phyloP scores from a whole-genome alignment of 345 rosid genomes.

The Raphanus raphanistrum region DNA sequence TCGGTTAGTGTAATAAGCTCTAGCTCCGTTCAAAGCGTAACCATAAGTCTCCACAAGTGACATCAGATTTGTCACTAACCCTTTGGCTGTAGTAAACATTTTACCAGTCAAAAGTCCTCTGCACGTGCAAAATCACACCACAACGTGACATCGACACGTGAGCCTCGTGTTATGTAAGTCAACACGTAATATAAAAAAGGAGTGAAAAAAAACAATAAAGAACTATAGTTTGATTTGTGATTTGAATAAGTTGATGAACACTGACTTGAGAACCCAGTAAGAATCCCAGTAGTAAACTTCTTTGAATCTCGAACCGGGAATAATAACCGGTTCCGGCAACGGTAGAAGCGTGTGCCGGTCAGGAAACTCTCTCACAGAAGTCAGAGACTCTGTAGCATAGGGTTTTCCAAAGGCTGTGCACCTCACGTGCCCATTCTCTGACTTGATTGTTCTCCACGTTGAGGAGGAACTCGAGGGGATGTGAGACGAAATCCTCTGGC shows the following conservation, averaged over 20 bases:
- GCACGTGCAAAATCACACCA: conserved; percentile 30
- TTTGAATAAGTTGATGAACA: conserved; percentile 9
- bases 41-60: conserved; percentile 67
- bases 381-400: conserved; percentile 60
- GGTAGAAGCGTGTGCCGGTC: conserved; percentile 75
- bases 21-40: conserved; percentile 71
- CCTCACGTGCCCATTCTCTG: conserved; percentile 72
- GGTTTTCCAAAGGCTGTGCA: conserved; percentile 77
- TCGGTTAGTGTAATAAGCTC: conserved; percentile 80
- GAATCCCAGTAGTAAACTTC: conserved; percentile 99
- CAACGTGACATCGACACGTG: not conserved
- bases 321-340: conserved; percentile 59
- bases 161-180: not conserved
- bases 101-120: conserved; percentile 88
- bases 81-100: conserved; percentile 77
- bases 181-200: conserved; percentile 14
- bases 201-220: not conserved
- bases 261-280: conserved; percentile 85
- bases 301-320: conserved; percentile 85
- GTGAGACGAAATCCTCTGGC: conserved; percentile 62
- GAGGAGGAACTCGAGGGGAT: conserved; percentile 66
- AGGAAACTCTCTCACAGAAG: conserved; percentile 49
- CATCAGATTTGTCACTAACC: conserved; percentile 69
- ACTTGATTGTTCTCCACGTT: conserved; percentile 64
- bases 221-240: not conserved